Percentiles rank a stretch among this genome's conserved stretches.
Conservation (phyloP, 257 asterid species). For the Plectranthus barbatus region DNA sequence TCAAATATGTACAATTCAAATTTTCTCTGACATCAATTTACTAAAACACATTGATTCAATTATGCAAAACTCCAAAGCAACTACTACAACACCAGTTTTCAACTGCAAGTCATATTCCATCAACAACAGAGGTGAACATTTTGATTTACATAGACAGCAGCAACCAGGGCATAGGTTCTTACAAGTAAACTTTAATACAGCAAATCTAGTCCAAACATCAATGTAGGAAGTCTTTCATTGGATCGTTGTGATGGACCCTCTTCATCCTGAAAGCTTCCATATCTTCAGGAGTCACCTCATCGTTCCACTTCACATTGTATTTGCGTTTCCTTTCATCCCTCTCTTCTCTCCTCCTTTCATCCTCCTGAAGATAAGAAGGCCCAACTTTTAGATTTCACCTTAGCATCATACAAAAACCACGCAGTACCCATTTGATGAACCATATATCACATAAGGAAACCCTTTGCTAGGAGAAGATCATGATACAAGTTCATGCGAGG, state of each 20-base stretch:
- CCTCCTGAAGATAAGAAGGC: conserved; percentile 49
- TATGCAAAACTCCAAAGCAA: too few species aligned
- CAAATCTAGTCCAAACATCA: not conserved
- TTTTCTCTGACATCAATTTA: not conserved
- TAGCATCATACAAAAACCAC: too few species aligned
- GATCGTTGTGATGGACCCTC: conserved; percentile 74
- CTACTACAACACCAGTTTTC: too few species aligned
- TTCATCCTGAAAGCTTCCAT: conserved; percentile 84
- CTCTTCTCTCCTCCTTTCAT: conserved; percentile 66
- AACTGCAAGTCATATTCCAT: too few species aligned
- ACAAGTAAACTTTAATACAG: too few species aligned
- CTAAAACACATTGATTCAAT: too few species aligned
- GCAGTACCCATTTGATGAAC: too few species aligned
- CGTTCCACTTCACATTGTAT: conserved; percentile 83
- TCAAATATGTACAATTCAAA: not conserved
- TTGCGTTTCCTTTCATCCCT: conserved; percentile 87
- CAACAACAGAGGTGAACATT: too few species aligned
- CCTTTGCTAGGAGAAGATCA: not conserved
- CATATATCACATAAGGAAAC: too few species aligned
- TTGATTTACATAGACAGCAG: too few species aligned
- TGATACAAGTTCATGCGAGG: not conserved
- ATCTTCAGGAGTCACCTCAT: conserved; percentile 77
- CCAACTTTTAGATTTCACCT: not conserved
- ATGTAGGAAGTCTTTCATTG: conserved; percentile 69
- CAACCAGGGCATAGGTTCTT: too few species aligned